phyloP scores from a whole-genome alignment of 768 basidiomycete genomes.

The Lentinus brumalis region DNA sequence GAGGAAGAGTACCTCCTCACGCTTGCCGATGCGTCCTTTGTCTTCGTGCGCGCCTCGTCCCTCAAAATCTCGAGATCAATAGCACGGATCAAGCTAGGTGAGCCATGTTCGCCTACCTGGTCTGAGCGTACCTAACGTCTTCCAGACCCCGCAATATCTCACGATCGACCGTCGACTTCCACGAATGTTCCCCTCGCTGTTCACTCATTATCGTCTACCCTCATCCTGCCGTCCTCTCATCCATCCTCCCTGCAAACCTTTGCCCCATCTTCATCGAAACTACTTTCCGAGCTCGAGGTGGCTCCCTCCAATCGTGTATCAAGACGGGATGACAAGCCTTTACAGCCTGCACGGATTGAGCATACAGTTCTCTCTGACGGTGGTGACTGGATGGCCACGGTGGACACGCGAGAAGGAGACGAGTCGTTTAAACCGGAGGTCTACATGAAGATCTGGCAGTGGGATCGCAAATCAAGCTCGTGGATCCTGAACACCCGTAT shows the following conservation, averaged over 20 bases:
- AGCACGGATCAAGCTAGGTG: slow-evolving; percentile 79
- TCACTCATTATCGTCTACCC: slow-evolving; percentile 69
- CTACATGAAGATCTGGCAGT: slow-evolving; percentile 90
- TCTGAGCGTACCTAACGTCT: slow-evolving; percentile 1
- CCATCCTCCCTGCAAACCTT: slow-evolving; percentile 94
- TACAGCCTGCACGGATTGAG: slow-evolving; percentile 79
- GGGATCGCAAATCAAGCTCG: slow-evolving; percentile 62
- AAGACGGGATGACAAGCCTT: slow-evolving; percentile 70
- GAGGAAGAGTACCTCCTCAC: slow-evolving; percentile 90
- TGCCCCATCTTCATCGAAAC: slow-evolving; percentile 67
- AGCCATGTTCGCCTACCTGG: slow-evolving; percentile 23
- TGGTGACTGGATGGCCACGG: slow-evolving; percentile 92
- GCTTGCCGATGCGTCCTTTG: slow-evolving; percentile 78
- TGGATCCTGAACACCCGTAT: slow-evolving; percentile 88
- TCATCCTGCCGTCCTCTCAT: slow-evolving; percentile 92
- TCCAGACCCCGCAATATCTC: slow-evolving; percentile 40
- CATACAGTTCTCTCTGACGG: slow-evolving; percentile 61
- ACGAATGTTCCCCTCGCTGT: slow-evolving; percentile 68
- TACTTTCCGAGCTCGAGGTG: slow-evolving; percentile 87
- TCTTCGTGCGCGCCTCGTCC: slow-evolving; percentile 70
- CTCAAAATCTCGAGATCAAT: slow-evolving; percentile 74
- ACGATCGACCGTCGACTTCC: slow-evolving; percentile 40
- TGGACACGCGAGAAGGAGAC: slow-evolving; percentile 74
- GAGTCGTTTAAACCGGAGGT: slow-evolving; percentile 66
- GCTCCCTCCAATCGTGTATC: slow-evolving; percentile 92